Percentiles rank a stretch among this genome's conserved stretches.
Evolutionary conservation across 495 filamentous ascomycete species (phyloP).

Genomic region (Diplogelasinospora grovesii): DNA sequence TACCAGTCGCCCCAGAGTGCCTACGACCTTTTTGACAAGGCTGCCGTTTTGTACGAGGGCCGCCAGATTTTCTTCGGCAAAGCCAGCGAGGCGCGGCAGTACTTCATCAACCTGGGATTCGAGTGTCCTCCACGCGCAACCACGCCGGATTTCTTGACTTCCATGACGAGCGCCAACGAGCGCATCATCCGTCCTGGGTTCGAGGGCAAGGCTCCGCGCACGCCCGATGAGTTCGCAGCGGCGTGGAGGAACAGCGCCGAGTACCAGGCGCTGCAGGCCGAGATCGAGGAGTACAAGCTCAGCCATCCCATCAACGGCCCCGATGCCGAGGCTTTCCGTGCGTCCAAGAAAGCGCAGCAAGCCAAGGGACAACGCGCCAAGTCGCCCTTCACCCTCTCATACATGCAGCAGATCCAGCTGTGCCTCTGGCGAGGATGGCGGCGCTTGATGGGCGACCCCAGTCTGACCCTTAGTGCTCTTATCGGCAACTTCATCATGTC

Average conservation of each 20-base stretch:
- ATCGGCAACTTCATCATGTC: conserved; percentile 70
- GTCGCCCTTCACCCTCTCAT: conserved; percentile 75
- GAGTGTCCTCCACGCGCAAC: conserved; percentile 66
- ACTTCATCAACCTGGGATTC: conserved; percentile 71
- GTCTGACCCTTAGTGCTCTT: conserved; percentile 59
- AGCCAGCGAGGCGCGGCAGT: conserved; percentile 55
- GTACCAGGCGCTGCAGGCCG: conserved; percentile 53
- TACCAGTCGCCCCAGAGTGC: conserved; percentile 76
- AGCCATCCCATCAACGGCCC: conserved; percentile 57
- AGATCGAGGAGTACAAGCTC: conserved; percentile 65
- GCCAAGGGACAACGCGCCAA: conserved; percentile 53
- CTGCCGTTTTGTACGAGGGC: conserved; percentile 71
- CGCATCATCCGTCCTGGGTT: conserved; percentile 57
- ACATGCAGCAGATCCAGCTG: conserved; percentile 60
- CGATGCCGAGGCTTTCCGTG: conserved; percentile 60
- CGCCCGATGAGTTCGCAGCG: conserved; percentile 68
- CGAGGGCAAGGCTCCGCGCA: conserved; percentile 59
- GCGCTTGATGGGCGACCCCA: conserved; percentile 63
- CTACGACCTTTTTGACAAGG: conserved; percentile 77
- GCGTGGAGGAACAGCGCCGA: conserved; percentile 72
- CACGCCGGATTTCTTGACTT: conserved; percentile 74
- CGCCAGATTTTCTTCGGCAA: conserved; percentile 76
- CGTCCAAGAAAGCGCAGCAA: conserved; percentile 59
- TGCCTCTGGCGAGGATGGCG: conserved; percentile 71
- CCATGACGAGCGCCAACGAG: conserved; percentile 66